Percentiles rank a stretch among this genome's conserved stretches.
Evolutionary conservation across 2,329 filamentous ascomycete species (phyloP).

Genomic region (Xylariaceae sp.): DNA sequence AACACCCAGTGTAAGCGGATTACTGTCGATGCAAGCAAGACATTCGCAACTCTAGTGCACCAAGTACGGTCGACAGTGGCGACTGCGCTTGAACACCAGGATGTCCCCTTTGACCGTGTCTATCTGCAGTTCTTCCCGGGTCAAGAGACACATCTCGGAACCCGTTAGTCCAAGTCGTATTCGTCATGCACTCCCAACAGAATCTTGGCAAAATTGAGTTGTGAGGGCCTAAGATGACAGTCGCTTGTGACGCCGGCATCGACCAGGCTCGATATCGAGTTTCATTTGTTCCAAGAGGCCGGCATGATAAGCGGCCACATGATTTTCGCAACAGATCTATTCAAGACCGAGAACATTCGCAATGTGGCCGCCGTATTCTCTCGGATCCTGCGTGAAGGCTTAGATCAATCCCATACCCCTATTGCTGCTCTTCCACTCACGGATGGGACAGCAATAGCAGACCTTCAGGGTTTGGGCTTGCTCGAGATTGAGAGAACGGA

Average conservation of each 20-base stretch:
- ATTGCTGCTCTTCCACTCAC: slow-evolving; percentile 9
- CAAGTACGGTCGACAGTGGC: slow-evolving; percentile 8
- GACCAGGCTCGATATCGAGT: slow-evolving; percentile 12
- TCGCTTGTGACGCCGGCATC: neutral
- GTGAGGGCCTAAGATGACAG: slow-evolving; percentile 7
- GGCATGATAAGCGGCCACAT: slow-evolving; percentile 7
- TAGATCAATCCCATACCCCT: slow-evolving; percentile 6
- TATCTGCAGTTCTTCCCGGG: slow-evolving; percentile 10
- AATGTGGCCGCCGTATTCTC: slow-evolving; percentile 6
- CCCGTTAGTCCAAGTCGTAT: slow-evolving; percentile 9
- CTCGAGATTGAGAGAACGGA: slow-evolving; percentile 4
- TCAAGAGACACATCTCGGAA: slow-evolving; percentile 9
- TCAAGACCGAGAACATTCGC: slow-evolving; percentile 4
- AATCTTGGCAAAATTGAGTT: slow-evolving; percentile 12
- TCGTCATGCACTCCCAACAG: slow-evolving; percentile 11
- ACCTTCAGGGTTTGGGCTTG: neutral
- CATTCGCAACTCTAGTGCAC: slow-evolving; percentile 11
- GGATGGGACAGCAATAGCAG: slow-evolving; percentile 2
- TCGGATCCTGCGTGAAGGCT: slow-evolving; percentile 2
- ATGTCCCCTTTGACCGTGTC: slow-evolving; percentile 12
- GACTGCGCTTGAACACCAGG: slow-evolving; percentile 9
- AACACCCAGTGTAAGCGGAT: slow-evolving; percentile 13
- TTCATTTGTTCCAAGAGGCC: slow-evolving; percentile 7
- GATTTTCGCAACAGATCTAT: slow-evolving; percentile 9
- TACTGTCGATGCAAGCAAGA: slow-evolving; percentile 1